Base-by-base conservation (phyloP, 2,329 filamentous ascomycete genomes). In the Trichocomaceae sp. region DNA sequence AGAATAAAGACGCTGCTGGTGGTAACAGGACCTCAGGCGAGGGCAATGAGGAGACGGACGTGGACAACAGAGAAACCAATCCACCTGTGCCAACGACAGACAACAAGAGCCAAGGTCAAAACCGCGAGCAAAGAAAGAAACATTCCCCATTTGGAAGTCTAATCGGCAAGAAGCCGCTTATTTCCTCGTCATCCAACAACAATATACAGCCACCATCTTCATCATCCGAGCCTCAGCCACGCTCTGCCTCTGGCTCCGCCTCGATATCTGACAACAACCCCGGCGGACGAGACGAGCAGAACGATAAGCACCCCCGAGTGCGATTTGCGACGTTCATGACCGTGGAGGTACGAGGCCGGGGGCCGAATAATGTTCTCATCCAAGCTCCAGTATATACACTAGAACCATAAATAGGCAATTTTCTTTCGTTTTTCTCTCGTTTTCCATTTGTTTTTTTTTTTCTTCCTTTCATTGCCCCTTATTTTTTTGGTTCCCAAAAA, bases 311-410 rank as follows among this genome's bases (percentile, higher is more conserved):
- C 47, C 66, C 72, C 5, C 84, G 82, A 61, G 83, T 92, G 54
- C 83, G 88, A 42, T 87, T 91, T 68, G 84, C 88, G 1, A 86
- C 84, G 5, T 92, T 91, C 67, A 71, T 90, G 55, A 82, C 80
- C 17, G 79, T 90, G 31, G 87, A 91, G 71, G 87, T 92, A 7
- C 77, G 86, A 59, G 86, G 87, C 20, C 81, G 87, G 50, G 69
- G 69, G 2, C 61, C 67, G 9, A 64, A 66, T 57, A 88, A 88
- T 70, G 84, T 90, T 47, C 73, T 92, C 63, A 75, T 83, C 58
- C 90, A 90, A 73, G 85, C 88, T 19, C 87, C 87, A 13, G 84
- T 91, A 31, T 92, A 75, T 65, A 61, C 69, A 48, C 65, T 75
- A 39, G 56, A 57, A 15, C 49, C 26, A 9, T 29, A 8, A 29